Base-by-base conservation (phyloP, 768 basidiomycete species). In the Naematelia aurantialba region DNA sequence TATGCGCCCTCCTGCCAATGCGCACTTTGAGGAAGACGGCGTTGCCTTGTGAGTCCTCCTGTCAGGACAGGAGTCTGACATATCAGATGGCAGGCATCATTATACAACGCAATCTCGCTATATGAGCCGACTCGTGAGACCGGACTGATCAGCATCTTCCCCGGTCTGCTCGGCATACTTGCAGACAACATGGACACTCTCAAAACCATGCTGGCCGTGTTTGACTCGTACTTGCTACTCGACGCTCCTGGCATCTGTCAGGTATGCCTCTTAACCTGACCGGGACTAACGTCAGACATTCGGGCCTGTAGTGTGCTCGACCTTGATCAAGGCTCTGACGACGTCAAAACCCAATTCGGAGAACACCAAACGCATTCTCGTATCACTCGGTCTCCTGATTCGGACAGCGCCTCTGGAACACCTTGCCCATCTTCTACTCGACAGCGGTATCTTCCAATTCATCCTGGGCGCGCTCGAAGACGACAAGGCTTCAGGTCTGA, bases 1-100 rank as follows among this genome's bases (percentile, higher is more conserved):
- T 60, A 45, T 76, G 30, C 62, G 66, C 44, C 65, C 64, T 0
- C 70, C 73, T 5, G 75, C 75, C 12, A 76, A 76, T 56, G 73
- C 73, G 21, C 72, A 69, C 47, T 75, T 76, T 64, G 75, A 76
- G 45, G 73, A 75, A 27, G 75, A 76, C 44, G 75, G 75, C 0
- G 30, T 76, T 26, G 58, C 62, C 5, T 48, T 76, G 72, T 75
- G 45, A 61, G 69, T 66, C 2, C 1, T 1, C 25, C 47, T 46
- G 30, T 14, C 46, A 5, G 26, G 3, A 19, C 11, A 29, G 47
- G 52, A 29, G 11, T 44, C 25, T 56, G 8, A 14, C 22, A 13
- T 24, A n/a, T 44, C 31, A 75, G 74, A 34, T 76, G 75, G 75
- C 72, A 74, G 56, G 60, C 73, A 12, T 64, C 64, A 22, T 56